A percentile compares a stretch with the other conserved stretches of the same genome.
phyloP scores from a whole-genome alignment of 106 monocot genomes.

The Dactylorhiza incarnata region DNA sequence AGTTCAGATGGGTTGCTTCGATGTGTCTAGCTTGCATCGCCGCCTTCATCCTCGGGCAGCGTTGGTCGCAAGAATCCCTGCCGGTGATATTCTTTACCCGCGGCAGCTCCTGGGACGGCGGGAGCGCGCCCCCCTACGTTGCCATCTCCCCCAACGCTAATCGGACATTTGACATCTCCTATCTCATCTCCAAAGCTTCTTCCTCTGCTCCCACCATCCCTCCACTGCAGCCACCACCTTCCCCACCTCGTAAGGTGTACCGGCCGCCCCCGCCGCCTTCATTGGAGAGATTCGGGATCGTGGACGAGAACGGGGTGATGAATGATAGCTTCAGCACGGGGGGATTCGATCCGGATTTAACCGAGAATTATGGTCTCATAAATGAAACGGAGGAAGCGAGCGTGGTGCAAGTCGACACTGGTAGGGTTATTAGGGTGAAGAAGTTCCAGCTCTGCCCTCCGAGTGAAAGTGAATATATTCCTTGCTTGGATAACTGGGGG shows the following conservation, averaged over 20 bases:
- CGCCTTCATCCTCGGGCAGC: slow-evolving; percentile 65
- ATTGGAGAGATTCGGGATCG: slow-evolving; percentile 56
- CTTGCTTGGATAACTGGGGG: slow-evolving; percentile 83
- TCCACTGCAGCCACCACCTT: background rate
- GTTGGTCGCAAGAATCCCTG: slow-evolving; percentile 31
- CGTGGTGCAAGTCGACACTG: background rate
- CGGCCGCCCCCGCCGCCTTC: slow-evolving; percentile 25
- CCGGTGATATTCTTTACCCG: slow-evolving; percentile 26
- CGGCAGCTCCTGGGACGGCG: background rate
- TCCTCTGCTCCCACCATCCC: slow-evolving; percentile 6
- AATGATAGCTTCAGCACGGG: slow-evolving; percentile 42
- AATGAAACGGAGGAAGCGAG: slow-evolving; percentile 5
- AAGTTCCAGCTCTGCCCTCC: slow-evolving; percentile 52
- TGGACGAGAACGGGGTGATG: slow-evolving; percentile 79
- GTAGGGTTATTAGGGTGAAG: slow-evolving; percentile 20
- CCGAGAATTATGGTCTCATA: slow-evolving; percentile 11
- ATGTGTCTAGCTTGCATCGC: slow-evolving; percentile 28
- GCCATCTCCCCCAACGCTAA: slow-evolving; percentile 34
- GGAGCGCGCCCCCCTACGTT: slow-evolving; percentile 17
- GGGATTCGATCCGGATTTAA: slow-evolving; percentile 31
- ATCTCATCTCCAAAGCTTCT: slow-evolving; percentile 10
- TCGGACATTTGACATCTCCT: slow-evolving; percentile 8
- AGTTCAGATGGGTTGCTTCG: slow-evolving; percentile 9
- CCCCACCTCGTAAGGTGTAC: background rate
- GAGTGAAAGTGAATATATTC: slow-evolving; percentile 73